Evolutionary conservation across 139 green algal genomes (phyloP), one percentile per base, ranked within the genome.

Genomic region (Zygnema cylindricum): DNA sequence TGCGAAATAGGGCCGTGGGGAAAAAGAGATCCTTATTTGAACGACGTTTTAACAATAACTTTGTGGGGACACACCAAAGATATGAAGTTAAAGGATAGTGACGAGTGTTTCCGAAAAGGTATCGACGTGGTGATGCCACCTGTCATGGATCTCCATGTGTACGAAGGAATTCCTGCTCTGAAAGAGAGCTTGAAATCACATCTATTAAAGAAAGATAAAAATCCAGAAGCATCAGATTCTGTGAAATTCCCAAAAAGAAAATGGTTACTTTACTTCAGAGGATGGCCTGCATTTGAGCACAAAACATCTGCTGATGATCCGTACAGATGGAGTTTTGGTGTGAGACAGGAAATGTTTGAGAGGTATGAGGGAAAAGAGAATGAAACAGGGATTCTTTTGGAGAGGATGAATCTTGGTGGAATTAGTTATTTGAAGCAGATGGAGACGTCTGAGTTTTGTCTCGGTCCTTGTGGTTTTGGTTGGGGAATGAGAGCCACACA

Each of bases 281-380:
- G 36, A 41, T 55, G 36, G 36, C 82, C 82, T 2, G 57, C 30
- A 11, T 33, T 16, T 22, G 1, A 16, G 7, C 40, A 88, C 30
- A 73, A 88, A 73, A 55, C n/a, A 11, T 54, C 25, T 2, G 36
- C 7, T n/a, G 36, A 79, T 40, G 76, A 43, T 33, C 30, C 32
- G 2, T 84, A 69, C 38, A 1, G 21, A 0, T 92, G 85, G 69
- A 93, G 88, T 76, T 55, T 86, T 22, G 91, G 92, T 35, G 36
- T 94, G n/a, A 88, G 92, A 35, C 91, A 93, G 88, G 16, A 40
- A 25, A 40, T 93, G 76, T 82, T 93, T 75, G 30, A 22, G 23
- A 69, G 90, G 23, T 92, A 85, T 69, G 55, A 84, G 0, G 81
- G 85, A 1, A 76, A 71, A 0, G 11, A 81, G 23, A 49, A 39